These are phyloP conservation scores for Microstegium vimineum DNA, from an alignment of 176 grass and related monocot species.

Conservation along the genomic window DNA sequence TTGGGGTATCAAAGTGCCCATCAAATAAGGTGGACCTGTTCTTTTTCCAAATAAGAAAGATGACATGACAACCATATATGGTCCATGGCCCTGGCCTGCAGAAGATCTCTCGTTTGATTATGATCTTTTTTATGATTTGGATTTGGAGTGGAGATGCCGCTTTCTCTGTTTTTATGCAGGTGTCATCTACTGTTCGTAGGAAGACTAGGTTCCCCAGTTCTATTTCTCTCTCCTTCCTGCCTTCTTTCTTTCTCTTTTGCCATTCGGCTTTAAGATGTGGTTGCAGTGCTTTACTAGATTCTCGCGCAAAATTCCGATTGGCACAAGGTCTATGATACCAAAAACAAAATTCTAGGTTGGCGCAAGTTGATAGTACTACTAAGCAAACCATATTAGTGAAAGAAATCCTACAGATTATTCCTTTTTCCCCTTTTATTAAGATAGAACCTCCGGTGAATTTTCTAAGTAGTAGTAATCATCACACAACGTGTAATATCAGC, in stretches of 20 bases:
- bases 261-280: background rate
- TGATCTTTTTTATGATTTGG: background rate
- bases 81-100: background rate
- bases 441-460: background rate
- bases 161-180: background rate
- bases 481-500: background rate
- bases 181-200: background rate
- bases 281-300: background rate
- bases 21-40: background rate
- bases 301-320: background rate
- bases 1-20: background rate
- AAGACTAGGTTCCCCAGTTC: background rate
- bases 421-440: background rate
- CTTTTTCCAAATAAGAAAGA: background rate
- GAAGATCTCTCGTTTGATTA: background rate
- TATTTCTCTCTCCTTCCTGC: background rate
- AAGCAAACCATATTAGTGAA: background rate
- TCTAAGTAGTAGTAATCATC: background rate
- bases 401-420: background rate
- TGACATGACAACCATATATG: background rate
- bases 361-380: background rate
- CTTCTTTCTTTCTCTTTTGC: background rate
- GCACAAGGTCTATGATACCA: background rate
- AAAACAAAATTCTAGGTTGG: background rate
- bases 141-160: background rate